phyloP scores from a whole-genome alignment of 768 basidiomycete species.

The Asterophora parasitica region DNA sequence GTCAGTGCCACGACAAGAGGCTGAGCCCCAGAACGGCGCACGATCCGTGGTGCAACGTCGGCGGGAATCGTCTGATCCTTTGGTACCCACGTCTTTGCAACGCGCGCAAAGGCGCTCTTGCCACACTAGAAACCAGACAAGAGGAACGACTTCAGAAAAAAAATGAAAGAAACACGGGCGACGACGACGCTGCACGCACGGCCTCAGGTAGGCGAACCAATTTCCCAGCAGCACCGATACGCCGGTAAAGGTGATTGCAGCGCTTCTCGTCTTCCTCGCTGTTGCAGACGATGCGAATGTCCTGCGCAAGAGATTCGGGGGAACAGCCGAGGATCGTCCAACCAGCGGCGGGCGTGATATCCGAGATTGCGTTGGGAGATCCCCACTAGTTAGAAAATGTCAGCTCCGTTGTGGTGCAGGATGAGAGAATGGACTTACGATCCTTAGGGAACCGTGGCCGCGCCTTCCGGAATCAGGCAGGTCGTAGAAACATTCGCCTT shows the following conservation, averaged over 20 bases:
- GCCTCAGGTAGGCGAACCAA: slow-evolving; percentile 47
- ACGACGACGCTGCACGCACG: no score
- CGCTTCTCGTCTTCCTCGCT: slow-evolving; percentile 17
- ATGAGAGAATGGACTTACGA: neutral
- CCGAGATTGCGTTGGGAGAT: slow-evolving; percentile 26
- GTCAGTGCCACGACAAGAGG: slow-evolving; percentile 30
- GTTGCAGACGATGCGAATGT: slow-evolving; percentile 45
- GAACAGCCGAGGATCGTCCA: slow-evolving; percentile 47
- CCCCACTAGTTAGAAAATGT: neutral
- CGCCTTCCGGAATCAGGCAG: neutral
- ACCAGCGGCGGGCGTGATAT: slow-evolving; percentile 42
- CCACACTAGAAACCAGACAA: slow-evolving; percentile 28
- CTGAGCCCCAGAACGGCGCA: slow-evolving; percentile 19
- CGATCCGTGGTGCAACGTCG: slow-evolving; percentile 17
- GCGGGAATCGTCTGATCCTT: slow-evolving; percentile 32
- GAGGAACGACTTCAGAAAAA: neutral
- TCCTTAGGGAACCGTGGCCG: neutral
- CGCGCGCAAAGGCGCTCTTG: slow-evolving; percentile 25
- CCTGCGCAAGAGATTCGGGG: slow-evolving; percentile 31
- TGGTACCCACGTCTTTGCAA: slow-evolving; percentile 31
- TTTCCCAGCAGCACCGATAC: slow-evolving; percentile 36
- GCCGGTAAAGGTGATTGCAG: slow-evolving; percentile 34
- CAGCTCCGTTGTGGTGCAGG: neutral
- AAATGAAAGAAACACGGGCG: slow-evolving; percentile 1
- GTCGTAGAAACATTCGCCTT: slow-evolving; percentile 1